Evolutionary conservation across 352 stramenopile genomes (phyloP), one percentile per base, ranked within the genome.

Genomic region (Globisporangium paddicum): DNA sequence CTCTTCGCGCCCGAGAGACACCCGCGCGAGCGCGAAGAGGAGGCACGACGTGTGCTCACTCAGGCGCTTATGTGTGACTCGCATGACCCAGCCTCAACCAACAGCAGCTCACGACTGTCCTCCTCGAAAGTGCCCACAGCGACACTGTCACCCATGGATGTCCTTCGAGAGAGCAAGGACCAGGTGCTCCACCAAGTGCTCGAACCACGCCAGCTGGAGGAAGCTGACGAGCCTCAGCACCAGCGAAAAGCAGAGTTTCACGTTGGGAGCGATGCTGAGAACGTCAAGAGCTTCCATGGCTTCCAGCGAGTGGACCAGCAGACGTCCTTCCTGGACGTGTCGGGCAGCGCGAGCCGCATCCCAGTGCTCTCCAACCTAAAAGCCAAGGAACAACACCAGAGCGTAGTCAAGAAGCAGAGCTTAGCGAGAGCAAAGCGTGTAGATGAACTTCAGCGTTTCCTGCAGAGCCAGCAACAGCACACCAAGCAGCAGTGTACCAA

Each of bases 11-110:
- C 54, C 0, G 54, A 58, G 25, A 62, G 58, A 11, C 69, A 73
- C 30, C 58, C 60, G 21, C 71, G 72, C 8, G 63, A 49, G 48
- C 65, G 75, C 30, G 75, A 85, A 54, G 59, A 74, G 38, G 55
- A 77, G 41, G 77, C 77, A 26, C 67, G 64, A 32, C 51, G 65
- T 16, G 53, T 82, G 18, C 57, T 86, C 1, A 62, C 55, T 19
- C 67, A 65, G 8, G 63, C 79, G 32, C 60, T 86, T 0, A 51
- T 67, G 4, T 3, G 6, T 21, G 16, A 0, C 21, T 21, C 68
- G 23, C 41, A 23, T n/a, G 45, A 14, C 8, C 40, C 19, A 10
- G 32, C 7, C 25, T 26, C 21, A 21, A 6, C 19, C 4, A 26
- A 34, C 41, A 47, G 14, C 19, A 37, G 25, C 16, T 16, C 11